These are phyloP conservation scores for Cyberlindnera subsufficiens DNA, from an alignment of 805 yeast genomes.

Conservation along the genomic window DNA sequence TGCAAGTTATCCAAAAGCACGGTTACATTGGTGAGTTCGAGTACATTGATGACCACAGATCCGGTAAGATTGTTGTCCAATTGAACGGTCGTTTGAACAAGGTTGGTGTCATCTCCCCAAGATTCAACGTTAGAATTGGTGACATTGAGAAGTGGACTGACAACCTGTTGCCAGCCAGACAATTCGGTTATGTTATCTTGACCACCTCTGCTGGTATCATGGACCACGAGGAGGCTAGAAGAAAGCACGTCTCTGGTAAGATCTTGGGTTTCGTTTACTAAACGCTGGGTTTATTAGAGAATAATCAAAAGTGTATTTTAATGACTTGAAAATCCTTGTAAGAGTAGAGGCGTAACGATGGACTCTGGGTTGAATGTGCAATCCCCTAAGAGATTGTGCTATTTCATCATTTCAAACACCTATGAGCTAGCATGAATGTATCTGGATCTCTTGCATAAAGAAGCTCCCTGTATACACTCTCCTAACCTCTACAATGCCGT, in stretches of 20 bases:
- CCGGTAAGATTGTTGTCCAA: slow-evolving; percentile 95
- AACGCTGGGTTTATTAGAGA: slow-evolving; percentile 1
- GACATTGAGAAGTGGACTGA: slow-evolving; percentile 98
- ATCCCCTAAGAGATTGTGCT: no score
- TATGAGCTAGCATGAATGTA: no score
- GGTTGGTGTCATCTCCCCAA: slow-evolving; percentile 98
- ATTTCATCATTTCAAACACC: no score
- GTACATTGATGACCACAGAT: slow-evolving; percentile 98
- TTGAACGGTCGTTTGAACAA: slow-evolving; percentile 98
- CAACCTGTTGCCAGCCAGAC: slow-evolving; percentile 98
- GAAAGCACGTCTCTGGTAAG: slow-evolving; percentile 99
- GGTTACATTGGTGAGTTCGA: slow-evolving; percentile 99
- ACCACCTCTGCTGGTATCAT: slow-evolving; percentile 99
- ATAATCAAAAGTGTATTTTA: slow-evolving; percentile 3
- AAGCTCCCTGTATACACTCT: no score
- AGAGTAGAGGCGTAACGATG: neutral
- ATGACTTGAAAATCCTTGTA: neutral
- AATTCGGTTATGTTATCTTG: slow-evolving; percentile 95
- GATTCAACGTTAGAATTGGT: slow-evolving; percentile 93
- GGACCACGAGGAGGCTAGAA: slow-evolving; percentile 99
- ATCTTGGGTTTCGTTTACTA: slow-evolving; percentile 97
- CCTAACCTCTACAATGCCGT: no score
- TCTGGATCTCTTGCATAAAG: no score
- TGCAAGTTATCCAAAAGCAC: slow-evolving; percentile 96
- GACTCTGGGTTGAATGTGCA: neutral